Evolutionary conservation across 768 basidiomycete genomes (phyloP), one percentile per base, ranked within the genome.

Genomic region (Saitozyma sp.): DNA sequence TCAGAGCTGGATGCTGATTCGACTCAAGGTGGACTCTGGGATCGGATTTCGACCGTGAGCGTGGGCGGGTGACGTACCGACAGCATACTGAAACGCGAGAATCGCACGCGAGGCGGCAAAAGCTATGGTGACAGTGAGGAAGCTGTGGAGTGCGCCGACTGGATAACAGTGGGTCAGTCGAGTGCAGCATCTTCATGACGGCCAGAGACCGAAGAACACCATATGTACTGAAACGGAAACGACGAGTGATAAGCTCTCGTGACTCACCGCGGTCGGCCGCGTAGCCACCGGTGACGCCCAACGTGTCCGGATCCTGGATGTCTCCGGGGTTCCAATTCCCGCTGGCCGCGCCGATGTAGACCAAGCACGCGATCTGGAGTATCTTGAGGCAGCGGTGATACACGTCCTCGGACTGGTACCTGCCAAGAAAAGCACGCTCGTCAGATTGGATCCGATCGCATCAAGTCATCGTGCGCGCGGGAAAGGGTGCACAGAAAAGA

Each of bases 291-390:
- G 38, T 60, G 43, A 59, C 19, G 57, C 63, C 50, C 4, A 56
- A 50, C 20, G 19, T 51, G 41, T 17, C 50, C n/a, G 63, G 52
- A 52, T 64, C 54, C 56, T 56, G 19, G 9, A 74, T 64, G 20
- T 39, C 52, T 0, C 54, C 64, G 8, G 68, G 64, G 49, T 63
- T 64, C 73, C 73, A 75, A 42, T 67, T 63, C 29, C 68, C 73
- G 56, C 64, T 65, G 4, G 66, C 70, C 16, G 73, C 67, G 11
- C 73, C 73, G 56, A 72, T 72, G 53, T 68, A 72, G 4, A 75
- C 65, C 53, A 72, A 70, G 6, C 68, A 38, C 13, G 54, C 59
- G 43, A 72, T 65, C 63, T 75, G 70, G 6, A 70, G 40, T 3
- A 56, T 59, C 55, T 75, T 75, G 37, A 57, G 49, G 16, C 59